phyloP scores from a whole-genome alignment of 2,329 filamentous ascomycete genomes.

The Nothophaeocryptopus gaeumannii region DNA sequence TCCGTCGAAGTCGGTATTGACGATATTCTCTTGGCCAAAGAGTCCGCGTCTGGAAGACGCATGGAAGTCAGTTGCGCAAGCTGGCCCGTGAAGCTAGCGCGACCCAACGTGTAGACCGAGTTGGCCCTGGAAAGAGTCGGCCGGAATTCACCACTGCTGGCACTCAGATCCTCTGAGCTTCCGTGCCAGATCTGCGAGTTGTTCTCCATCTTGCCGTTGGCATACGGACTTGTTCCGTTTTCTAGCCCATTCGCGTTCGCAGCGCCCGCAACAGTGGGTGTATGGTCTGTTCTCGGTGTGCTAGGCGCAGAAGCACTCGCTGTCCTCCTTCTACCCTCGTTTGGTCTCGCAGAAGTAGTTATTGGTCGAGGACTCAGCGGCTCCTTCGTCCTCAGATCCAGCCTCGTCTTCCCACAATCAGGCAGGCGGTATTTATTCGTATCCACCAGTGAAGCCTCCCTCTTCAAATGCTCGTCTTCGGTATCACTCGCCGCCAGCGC shows the following conservation, averaged over 20 bases:
- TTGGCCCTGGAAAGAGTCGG: constrained; percentile 64
- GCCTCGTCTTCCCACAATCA: constrained; percentile 62
- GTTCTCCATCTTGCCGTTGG: constrained; percentile 11
- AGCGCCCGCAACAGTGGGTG: constrained; percentile 2
- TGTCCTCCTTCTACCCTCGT: constrained; percentile 27
- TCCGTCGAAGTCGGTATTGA: constrained; percentile 80
- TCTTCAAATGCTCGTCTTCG: constrained; percentile 51
- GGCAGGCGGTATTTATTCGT: constrained; percentile 72
- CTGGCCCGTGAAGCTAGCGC: constrained; percentile 89
- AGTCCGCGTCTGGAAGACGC: constrained; percentile 79
- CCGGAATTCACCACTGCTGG: constrained; percentile 56
- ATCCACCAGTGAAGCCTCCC: constrained; percentile 52
- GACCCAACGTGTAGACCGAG: constrained; percentile 90
- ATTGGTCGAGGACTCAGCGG: constrained; percentile 29
- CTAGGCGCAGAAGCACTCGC: constrained; percentile 13
- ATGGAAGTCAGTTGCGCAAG: constrained; percentile 88
- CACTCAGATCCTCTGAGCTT: constrained; percentile 42
- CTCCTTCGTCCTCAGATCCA: constrained; percentile 32
- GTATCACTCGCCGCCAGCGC: constrained; percentile 51
- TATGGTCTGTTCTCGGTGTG: constrained; percentile 9
- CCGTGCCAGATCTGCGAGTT: constrained; percentile 6
- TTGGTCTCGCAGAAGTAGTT: constrained; percentile 36
- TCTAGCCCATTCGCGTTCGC: constrained; percentile 6
- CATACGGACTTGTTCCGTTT: background rate
- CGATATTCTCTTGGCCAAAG: constrained; percentile 77